Percentiles rank a stretch among this genome's conserved stretches.
phyloP scores from a whole-genome alignment of 495 filamentous ascomycete species.

The Neurospora sp. region DNA sequence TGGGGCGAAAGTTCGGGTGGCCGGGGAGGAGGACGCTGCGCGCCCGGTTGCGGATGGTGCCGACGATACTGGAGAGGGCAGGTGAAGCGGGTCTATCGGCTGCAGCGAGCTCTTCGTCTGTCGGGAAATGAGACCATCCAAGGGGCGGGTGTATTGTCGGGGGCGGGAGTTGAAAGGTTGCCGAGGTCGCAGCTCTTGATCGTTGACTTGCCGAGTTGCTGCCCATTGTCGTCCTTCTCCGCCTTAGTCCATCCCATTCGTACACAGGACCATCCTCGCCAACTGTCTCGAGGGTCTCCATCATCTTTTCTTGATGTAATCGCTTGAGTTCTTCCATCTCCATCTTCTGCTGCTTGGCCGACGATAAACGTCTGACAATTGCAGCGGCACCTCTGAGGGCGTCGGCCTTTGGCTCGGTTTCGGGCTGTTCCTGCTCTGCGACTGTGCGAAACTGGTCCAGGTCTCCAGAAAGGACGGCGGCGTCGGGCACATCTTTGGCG shows the following conservation, averaged over 20 bases:
- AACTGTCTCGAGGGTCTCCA: constrained; percentile 63
- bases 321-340: constrained; percentile 73
- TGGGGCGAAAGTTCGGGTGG: constrained; percentile 25
- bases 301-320: constrained; percentile 63
- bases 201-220: constrained; percentile 19
- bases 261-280: constrained; percentile 54
- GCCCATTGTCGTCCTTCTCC: constrained; percentile 63
- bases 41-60: constrained; percentile 47
- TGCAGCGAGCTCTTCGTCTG: constrained; percentile 47
- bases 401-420: constrained; percentile 92
- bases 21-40: constrained; percentile 40
- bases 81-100: constrained; percentile 37
- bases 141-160: constrained; percentile 65
- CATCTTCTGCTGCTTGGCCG: constrained; percentile 61
- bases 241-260: constrained; percentile 89
- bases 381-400: constrained; percentile 88
- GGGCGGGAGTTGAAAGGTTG: constrained; percentile 26
- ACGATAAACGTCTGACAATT: constrained; percentile 76
- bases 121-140: constrained; percentile 81
- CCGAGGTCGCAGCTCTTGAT: constrained; percentile 26
- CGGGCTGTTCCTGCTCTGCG: constrained; percentile 86
- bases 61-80: constrained; percentile 47
- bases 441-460: constrained; percentile 92
- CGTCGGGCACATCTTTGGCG: constrained; percentile 90
- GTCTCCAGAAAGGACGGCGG: constrained; percentile 86